phyloP scores from a whole-genome alignment of 148 eudicot genomes.

The Rhododendron mucronatum region DNA sequence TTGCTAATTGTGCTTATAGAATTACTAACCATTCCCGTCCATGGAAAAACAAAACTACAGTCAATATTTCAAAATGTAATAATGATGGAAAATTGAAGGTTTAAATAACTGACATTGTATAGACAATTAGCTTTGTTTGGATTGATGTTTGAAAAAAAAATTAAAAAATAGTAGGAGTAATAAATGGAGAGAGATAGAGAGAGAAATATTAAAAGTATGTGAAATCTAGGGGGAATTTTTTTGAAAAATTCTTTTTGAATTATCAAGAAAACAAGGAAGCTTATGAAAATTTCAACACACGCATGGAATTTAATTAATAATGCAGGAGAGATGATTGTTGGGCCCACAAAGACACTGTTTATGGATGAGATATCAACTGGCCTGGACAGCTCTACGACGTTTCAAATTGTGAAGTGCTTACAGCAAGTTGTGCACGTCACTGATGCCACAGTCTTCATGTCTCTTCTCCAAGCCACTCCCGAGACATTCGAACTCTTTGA shows the following conservation, averaged over 20 bases:
- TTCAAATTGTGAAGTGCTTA: slow-evolving; percentile 75
- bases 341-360: slow-evolving; percentile 75
- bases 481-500: slow-evolving; percentile 89
- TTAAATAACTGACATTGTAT: no score
- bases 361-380: slow-evolving; percentile 99
- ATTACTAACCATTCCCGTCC: neutral
- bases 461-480: slow-evolving; percentile 82
- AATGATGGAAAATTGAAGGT: no score
- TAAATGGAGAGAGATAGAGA: no score
- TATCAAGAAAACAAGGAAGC: no score
- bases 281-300: neutral
- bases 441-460: slow-evolving; percentile 71
- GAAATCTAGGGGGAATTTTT: no score
- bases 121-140: no score
- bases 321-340: slow-evolving; percentile 79
- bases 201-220: no score
- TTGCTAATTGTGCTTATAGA: neutral
- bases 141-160: no score
- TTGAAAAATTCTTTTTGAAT: no score
- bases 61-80: no score
- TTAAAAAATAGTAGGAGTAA: no score
- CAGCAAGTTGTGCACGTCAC: slow-evolving; percentile 78
- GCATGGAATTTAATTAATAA: no score
- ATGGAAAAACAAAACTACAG: neutral
- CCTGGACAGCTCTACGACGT: slow-evolving; percentile 85